These are phyloP conservation scores for Calonectria pseudoturangicola DNA, from an alignment of 2,329 filamentous ascomycete species.

Conservation along the genomic window DNA sequence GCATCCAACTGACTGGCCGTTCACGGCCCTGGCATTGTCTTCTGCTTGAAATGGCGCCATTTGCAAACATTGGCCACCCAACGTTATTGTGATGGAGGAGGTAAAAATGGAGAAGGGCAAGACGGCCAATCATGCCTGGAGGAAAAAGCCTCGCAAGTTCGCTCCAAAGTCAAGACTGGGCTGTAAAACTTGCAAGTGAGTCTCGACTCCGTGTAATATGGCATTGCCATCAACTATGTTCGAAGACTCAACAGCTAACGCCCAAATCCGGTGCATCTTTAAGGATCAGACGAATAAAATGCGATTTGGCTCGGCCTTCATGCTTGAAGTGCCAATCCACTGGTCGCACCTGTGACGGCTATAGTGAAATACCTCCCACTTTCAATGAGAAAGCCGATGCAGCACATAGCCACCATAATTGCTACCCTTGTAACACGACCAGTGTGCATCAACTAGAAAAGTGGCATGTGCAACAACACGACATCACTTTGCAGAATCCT, in stretches of 20 bases:
- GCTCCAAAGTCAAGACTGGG: conserved; percentile 63
- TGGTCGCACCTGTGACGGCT: conserved; percentile 62
- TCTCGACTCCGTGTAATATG: conserved; percentile 38
- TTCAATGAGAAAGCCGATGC: conserved; percentile 19
- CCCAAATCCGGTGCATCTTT: conserved; percentile 19
- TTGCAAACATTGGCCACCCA: neutral
- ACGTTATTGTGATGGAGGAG: conserved; percentile 34
- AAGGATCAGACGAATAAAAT: conserved; percentile 62
- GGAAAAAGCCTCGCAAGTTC: conserved; percentile 60
- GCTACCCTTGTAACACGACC: conserved; percentile 5
- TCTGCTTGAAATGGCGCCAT: neutral
- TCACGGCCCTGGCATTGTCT: neutral
- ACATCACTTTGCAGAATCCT: conserved; percentile 40
- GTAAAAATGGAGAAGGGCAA: conserved; percentile 41
- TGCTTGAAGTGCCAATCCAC: conserved; percentile 61
- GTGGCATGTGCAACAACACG: conserved; percentile 25
- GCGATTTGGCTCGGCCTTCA: conserved; percentile 58
- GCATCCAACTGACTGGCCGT: neutral
- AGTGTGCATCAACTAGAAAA: conserved; percentile 11
- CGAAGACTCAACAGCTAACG: conserved; percentile 42
- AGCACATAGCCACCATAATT: neutral
- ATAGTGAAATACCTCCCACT: conserved; percentile 45
- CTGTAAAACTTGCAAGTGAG: conserved; percentile 65
- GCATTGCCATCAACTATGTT: conserved; percentile 26
- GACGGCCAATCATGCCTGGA: conserved; percentile 58